phyloP scores from a whole-genome alignment of 768 basidiomycete species.

The Pisolithus microcarpus region DNA sequence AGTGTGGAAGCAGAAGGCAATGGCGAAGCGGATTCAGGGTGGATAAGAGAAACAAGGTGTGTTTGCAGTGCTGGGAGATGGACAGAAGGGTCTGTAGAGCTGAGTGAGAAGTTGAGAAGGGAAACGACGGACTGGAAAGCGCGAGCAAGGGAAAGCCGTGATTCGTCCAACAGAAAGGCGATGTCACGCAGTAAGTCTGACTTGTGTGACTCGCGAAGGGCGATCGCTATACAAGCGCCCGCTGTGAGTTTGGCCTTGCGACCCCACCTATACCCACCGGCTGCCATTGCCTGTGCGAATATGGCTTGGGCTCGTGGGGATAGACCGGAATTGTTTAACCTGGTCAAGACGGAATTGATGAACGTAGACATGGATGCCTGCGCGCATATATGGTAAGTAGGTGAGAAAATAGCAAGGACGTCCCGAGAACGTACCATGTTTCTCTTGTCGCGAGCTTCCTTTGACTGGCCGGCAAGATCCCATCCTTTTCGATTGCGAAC shows the following conservation, averaged over 20 bases:
- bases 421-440: slow-evolving; percentile 45
- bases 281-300: slow-evolving; percentile 61
- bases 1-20: slow-evolving; percentile 18
- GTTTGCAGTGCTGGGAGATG: slow-evolving; percentile 52
- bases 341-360: slow-evolving; percentile 53
- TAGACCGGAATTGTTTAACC: slow-evolving; percentile 52
- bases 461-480: slow-evolving; percentile 59
- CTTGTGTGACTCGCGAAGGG: slow-evolving; percentile 62
- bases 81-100: slow-evolving; percentile 48
- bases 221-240: slow-evolving; percentile 62
- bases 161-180: slow-evolving; percentile 55
- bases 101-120: slow-evolving; percentile 47
- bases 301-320: slow-evolving; percentile 59
- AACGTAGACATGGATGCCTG: slow-evolving; percentile 60
- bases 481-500: slow-evolving; percentile 46
- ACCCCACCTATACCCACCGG: slow-evolving; percentile 64
- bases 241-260: slow-evolving; percentile 61
- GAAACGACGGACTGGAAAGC: slow-evolving; percentile 46
- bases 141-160: slow-evolving; percentile 44
- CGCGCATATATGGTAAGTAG: slow-evolving; percentile 6
- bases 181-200: slow-evolving; percentile 65
- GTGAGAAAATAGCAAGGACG: slow-evolving; percentile 5
- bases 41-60: slow-evolving; percentile 40
- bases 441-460: slow-evolving; percentile 55
- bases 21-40: slow-evolving; percentile 18